Base-by-base conservation (phyloP, 306 rosid species). In the Vicia sativa region DNA sequence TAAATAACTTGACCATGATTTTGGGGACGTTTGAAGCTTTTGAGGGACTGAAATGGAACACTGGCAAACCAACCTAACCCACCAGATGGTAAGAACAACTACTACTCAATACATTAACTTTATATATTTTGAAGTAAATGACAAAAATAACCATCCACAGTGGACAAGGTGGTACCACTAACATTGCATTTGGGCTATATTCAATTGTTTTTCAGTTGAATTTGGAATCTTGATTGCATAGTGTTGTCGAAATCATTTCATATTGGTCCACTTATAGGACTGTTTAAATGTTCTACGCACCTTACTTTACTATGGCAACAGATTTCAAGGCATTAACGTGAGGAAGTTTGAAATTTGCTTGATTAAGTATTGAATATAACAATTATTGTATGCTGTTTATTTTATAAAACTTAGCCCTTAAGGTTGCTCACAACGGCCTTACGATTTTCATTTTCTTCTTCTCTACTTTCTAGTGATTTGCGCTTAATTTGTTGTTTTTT, bases 141-240 rank as follows among this genome's bases (percentile, higher is more conserved):
- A 65, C 74, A 39, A 65, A 75, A 70, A 43, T 25, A 65, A 41
- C 80, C 83, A 74, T 53, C 14, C 53, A 67, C 25, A 62, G 12
- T 65, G 60, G 41, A 61, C 49, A 52, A 14, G n/a, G 69, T 69
- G 83, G 71, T 74, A 79, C 74, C 61, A 57, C 70, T 65, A 65
- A 38, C 74, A 70, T 58, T 64, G 19, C 12, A 65, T 11, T 34
- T 5, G 45, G 26, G 19, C 39, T 12, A 28, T 75, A 25, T 64
- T 81, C 12, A 50, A 19, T 15, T 71, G 12, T 34, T 55, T 45
- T 68, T 12, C 9, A 9, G 58, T 57, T 25, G 21, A 73, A 68
- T 46, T 34, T 6, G 37, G 77, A 69, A 81, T 78, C 83, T 75
- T 46, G 59, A 58, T 79, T 74, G 28, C 74, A 70, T 79, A 70